Base-by-base conservation (phyloP, 2,329 filamentous ascomycete species). In the Verticillium dahliae region DNA sequence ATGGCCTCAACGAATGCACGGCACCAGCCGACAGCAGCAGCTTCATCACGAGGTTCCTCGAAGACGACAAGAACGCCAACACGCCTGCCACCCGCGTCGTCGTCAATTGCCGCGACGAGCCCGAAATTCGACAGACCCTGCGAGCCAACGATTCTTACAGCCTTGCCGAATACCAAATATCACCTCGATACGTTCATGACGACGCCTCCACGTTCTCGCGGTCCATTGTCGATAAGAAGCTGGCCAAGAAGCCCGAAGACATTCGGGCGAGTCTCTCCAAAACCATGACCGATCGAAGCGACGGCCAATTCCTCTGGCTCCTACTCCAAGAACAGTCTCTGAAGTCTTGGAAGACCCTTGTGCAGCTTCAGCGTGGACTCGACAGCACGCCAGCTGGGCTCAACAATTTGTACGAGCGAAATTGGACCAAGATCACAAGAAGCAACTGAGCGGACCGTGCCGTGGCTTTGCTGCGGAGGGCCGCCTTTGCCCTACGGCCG, bases 1-100 rank as follows among this genome's bases (percentile, higher is more conserved):
- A 76, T 39, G 73, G 74, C 0, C 65, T 76, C 10, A 74, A 77
- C n/a, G 74, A 77, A 61, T 76, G 70, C 4, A 60, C 59, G 3
- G 61, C 15, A 31, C 15, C 56, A 4, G 56, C 31, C 34, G 56
- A 35, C 3, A 33, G 50, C 7, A 39, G 22, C 18, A 31, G 11
- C 56, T 50, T 6, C 2, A 15, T 37, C 4, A 13, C 35, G 35
- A 37, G 35, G 35, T 37, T 37, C 11, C 35, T 37, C 35, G 35
- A 37, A 13, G 35, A 37, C 11, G 35, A 9, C 4, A 37, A 37
- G 35, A 37, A 37, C 35, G 35, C 35, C 5, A 37, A 9, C 4
- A 37, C 35, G 35, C 35, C 35, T 7, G 4, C 4, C 3, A 65
- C 58, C 2, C 68, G 63, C 0, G 34, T 75, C 0, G 13, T 74